phyloP scores from a whole-genome alignment of 345 rosid species.

The Orychophragmus violaceus region DNA sequence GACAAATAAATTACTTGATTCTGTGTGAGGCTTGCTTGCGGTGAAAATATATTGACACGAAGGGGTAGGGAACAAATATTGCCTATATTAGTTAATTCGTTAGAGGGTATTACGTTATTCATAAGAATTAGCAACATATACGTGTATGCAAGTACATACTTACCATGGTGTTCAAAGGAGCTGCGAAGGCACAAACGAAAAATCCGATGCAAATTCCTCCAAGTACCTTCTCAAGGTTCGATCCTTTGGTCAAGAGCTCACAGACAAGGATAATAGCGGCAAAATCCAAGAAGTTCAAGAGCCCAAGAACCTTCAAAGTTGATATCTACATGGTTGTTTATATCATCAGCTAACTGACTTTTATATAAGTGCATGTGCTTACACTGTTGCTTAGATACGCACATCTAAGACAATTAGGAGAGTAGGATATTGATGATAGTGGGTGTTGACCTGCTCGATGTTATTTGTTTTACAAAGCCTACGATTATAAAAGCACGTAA shows the following conservation, averaged over 20 bases:
- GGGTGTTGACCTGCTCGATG: no score
- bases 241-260: constrained; percentile 35
- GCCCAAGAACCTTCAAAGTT: constrained; percentile 39
- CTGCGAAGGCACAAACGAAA: constrained; percentile 44
- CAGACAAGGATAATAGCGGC: constrained; percentile 29
- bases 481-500: constrained; percentile 6
- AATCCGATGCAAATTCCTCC: constrained; percentile 48
- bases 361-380: no score
- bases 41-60: no score
- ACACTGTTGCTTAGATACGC: no score
- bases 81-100: not conserved
- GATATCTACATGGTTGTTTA: constrained; percentile 29
- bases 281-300: constrained; percentile 43
- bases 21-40: no score
- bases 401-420: no score
- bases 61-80: no score
- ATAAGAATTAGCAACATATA: not conserved
- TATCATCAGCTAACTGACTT: not conserved
- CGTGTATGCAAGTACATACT: not conserved
- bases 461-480: not conserved
- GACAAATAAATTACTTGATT: no score
- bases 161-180: constrained; percentile 53
- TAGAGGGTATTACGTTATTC: not conserved
- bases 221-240: constrained; percentile 33
- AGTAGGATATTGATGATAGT: no score